These are phyloP conservation scores for Apiospora phragmitis DNA, from an alignment of 2,329 filamentous ascomycete genomes.

Conservation along the genomic window DNA sequence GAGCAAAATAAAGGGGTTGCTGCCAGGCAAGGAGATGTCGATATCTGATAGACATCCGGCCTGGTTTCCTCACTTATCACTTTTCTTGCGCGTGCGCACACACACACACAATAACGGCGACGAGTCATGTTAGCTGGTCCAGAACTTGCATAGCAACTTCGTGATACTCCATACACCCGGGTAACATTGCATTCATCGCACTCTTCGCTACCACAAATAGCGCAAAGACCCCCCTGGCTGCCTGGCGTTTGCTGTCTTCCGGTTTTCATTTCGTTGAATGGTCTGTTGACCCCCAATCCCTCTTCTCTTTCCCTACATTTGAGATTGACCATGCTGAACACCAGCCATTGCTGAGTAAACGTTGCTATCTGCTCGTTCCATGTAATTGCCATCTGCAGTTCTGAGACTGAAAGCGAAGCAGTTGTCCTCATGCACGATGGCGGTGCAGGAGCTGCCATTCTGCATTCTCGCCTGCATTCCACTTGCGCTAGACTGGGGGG, in stretches of 20 bases:
- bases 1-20: not conserved
- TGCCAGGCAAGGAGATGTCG: not conserved
- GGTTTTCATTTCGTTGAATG: not conserved
- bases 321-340: not conserved
- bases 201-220: not conserved
- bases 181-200: not conserved
- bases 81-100: too few species aligned
- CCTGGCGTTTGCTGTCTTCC: not conserved
- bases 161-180: not conserved
- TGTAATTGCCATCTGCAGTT: slow-evolving; percentile 2
- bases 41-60: not conserved
- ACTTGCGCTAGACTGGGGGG: not conserved
- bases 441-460: not conserved
- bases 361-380: not conserved
- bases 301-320: not conserved
- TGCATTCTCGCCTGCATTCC: not conserved
- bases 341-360: not conserved
- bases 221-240: not conserved
- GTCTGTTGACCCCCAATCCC: not conserved
- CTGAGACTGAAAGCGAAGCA: slow-evolving; percentile 3
- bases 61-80: not conserved
- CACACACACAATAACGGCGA: not conserved
- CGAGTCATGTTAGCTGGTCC: not conserved
- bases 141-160: not conserved
- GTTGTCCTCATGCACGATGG: not conserved